Percentiles rank a stretch among this genome's conserved stretches.
phyloP scores from a whole-genome alignment of 257 asterid species.

The Osmanthus fragrans region DNA sequence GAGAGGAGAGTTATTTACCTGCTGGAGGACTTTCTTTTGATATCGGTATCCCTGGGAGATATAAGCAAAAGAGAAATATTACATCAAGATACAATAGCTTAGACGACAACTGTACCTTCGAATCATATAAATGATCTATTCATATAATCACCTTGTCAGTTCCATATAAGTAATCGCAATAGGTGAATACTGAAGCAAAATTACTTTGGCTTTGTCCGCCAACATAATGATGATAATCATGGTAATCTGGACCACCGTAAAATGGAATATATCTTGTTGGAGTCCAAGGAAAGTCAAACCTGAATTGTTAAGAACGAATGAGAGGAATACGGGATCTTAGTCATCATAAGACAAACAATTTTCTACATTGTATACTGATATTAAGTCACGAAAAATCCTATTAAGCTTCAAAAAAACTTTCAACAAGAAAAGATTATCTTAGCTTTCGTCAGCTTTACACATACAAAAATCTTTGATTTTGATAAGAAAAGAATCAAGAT shows the following conservation, averaged over 20 bases:
- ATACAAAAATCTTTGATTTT: background rate
- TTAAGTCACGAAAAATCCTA: background rate
- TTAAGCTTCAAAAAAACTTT: background rate
- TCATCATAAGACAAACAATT: background rate
- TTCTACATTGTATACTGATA: background rate
- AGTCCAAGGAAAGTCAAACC: slow-evolving; percentile 96
- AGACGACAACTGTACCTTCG: slow-evolving; percentile 14
- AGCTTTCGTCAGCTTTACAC: background rate
- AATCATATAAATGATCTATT: background rate
- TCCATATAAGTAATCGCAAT: slow-evolving; percentile 93
- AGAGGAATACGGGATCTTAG: background rate
- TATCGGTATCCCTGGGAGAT: slow-evolving; percentile 77
- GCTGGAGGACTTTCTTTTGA: slow-evolving; percentile 82
- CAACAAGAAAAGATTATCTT: background rate
- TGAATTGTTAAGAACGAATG: slow-evolving; percentile 26
- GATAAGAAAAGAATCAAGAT: background rate
- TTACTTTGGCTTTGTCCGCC: slow-evolving; percentile 98
- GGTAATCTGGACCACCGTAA: slow-evolving; percentile 97
- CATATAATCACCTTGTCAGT: slow-evolving; percentile 77
- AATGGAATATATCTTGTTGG: slow-evolving; percentile 87
- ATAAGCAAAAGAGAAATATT: slow-evolving; percentile 16
- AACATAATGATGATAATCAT: slow-evolving; percentile 97
- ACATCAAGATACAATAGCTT: slow-evolving; percentile 11
- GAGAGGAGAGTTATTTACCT: slow-evolving; percentile 42
- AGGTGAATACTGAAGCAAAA: slow-evolving; percentile 97